Conservation (phyloP, 495 filamentous ascomycete genomes). For the Neurospora hispaniola region DNA sequence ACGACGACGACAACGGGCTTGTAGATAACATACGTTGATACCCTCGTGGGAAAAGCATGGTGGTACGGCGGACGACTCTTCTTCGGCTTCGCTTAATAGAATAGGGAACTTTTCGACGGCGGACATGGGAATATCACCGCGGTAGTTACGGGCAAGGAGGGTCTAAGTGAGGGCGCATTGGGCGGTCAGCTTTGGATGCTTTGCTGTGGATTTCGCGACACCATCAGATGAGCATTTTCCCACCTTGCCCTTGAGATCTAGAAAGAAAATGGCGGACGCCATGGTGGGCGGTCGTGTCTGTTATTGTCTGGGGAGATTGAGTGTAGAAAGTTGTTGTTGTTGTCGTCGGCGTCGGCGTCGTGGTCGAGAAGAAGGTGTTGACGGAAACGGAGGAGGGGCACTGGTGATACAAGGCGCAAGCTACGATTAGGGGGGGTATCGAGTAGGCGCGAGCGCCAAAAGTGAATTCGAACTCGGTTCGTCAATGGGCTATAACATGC, state of each 20-base stretch:
- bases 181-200: neutral
- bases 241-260: slow-evolving; percentile 99
- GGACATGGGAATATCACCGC: slow-evolving; percentile 98
- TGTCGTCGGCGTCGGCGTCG: neutral
- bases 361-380: slow-evolving; percentile 1
- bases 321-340: neutral
- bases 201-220: neutral
- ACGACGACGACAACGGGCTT: neutral
- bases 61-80: slow-evolving; percentile 94
- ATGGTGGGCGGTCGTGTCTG: slow-evolving; percentile 40
- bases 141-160: slow-evolving; percentile 95
- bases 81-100: slow-evolving; percentile 95
- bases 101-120: slow-evolving; percentile 98
- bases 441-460: neutral
- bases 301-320: slow-evolving; percentile 2
- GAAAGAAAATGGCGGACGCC: slow-evolving; percentile 98
- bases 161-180: slow-evolving; percentile 46
- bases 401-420: neutral
- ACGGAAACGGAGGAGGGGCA: neutral
- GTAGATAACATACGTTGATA: slow-evolving; percentile 65
- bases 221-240: slow-evolving; percentile 9
- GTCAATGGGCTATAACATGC: slow-evolving; percentile 5
- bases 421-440: neutral
- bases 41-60: slow-evolving; percentile 98
- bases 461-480: neutral